These are phyloP conservation scores for Thelonectria blattea DNA, from an alignment of 2,329 filamentous ascomycete genomes.

Conservation along the genomic window DNA sequence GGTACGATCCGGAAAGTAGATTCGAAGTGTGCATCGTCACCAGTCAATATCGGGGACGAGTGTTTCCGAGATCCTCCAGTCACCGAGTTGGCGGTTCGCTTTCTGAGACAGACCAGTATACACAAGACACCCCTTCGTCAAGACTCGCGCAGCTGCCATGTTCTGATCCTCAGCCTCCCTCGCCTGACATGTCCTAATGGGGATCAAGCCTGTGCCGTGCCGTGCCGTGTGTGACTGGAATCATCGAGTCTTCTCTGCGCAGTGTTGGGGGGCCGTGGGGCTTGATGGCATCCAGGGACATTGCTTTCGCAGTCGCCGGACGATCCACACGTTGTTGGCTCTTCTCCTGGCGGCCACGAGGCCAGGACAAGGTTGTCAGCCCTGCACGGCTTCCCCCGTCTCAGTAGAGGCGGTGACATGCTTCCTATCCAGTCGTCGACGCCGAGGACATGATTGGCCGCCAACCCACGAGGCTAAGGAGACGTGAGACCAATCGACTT, in stretches of 20 bases:
- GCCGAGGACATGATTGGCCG: background rate
- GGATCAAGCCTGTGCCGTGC: conserved; percentile 7
- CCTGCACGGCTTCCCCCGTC: background rate
- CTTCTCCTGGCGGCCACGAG: background rate
- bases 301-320: background rate
- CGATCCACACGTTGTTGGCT: background rate
- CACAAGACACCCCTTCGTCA: background rate
- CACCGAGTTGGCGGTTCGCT: background rate
- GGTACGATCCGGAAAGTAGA: background rate
- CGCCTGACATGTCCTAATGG: background rate
- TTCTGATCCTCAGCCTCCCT: background rate
- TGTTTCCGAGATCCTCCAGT: no score
- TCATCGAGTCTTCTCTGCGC: conserved; percentile 1
- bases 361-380: background rate
- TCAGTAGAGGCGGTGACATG: background rate
- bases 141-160: background rate
- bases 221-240: conserved; percentile 4
- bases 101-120: background rate
- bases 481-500: background rate
- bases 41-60: no score
- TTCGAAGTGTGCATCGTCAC: no score
- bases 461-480: background rate
- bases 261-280: background rate
- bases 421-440: background rate
- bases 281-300: background rate